Evolutionary conservation across 2,329 filamentous ascomycete species (phyloP), one percentile per base, ranked within the genome.

Genomic region (Coniochaeta hoffmannii): DNA sequence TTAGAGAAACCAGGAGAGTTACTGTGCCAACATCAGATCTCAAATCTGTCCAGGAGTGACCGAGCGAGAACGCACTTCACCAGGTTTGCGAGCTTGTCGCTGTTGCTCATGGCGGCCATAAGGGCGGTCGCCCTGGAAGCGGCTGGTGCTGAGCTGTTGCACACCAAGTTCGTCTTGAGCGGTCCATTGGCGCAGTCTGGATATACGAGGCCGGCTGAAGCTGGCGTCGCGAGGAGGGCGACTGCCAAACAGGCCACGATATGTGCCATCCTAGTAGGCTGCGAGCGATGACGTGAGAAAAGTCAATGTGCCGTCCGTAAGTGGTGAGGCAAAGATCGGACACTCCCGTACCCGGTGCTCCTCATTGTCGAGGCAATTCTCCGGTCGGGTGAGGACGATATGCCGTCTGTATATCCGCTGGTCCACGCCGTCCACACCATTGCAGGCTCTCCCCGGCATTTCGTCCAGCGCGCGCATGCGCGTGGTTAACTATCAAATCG

Each of bases 1-100:
- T 82, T 71, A 1, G 78, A 70, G 7, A 80, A 76, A 0, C 82
- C 82, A 0, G 75, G 65, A 4, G 65, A 66, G 53, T 67, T 64
- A 55, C 69, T 72, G 8, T 36, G n/a, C 5, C 34, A 3, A 26
- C n/a, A 34, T 53, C 34, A 53, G 46, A 36, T 17, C n/a, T 36
- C 3, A 19, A 7, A 31, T 28, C 26, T 49, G 6, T 6, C n/a
- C 3, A 50, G 12, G 5, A 4, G 26, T 2, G 46, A 10, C 10
- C n/a, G 4, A 8, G 24, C n/a, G 12, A 30, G 46, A 24, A 50
- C 57, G 0, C 55, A 64, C 62, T 63, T 57, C 28, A 64, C 58
- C 7, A 64, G 59, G 35, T 64, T 64, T 7, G 32, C 53, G 30
- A 63, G 55, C 54, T 64, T 64, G 53, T 64, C 62, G 7, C 31